Conservation (phyloP, 2,329 filamentous ascomycete species). For the Endocalyx cinctus region DNA sequence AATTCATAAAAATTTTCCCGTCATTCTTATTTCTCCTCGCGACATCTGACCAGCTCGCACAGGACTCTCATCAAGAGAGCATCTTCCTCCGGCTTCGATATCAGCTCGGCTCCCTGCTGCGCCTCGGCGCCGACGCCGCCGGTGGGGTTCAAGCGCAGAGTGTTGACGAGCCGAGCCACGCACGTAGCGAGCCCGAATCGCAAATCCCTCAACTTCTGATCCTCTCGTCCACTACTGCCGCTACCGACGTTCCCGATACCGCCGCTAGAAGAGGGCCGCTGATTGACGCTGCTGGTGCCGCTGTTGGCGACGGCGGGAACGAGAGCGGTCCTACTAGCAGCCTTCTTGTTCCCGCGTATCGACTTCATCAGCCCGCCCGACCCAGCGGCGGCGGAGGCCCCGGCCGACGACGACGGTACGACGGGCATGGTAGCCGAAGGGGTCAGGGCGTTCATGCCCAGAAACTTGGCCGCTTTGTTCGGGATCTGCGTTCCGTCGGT, state of each 20-base stretch:
- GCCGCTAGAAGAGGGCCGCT: not conserved
- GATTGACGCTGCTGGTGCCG: not conserved
- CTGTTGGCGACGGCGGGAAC: slow-evolving; percentile 11
- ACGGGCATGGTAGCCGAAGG: not conserved
- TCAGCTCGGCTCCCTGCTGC: slow-evolving; percentile 8
- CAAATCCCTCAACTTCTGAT: slow-evolving; percentile 31
- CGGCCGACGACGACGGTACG: slow-evolving; percentile 9
- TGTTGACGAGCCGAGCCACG: slow-evolving; percentile 46
- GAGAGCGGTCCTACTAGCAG: too few relatives aligned
- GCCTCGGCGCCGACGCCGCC: slow-evolving; percentile 5
- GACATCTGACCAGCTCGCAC: slow-evolving; percentile 37
- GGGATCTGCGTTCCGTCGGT: slow-evolving; percentile 20
- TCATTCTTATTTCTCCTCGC: slow-evolving; percentile 29
- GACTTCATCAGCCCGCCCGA: slow-evolving; percentile 15
- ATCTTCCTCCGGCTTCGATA: slow-evolving; percentile 24
- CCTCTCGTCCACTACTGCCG: slow-evolving; percentile 11
- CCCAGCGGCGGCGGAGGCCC: slow-evolving; percentile 4
- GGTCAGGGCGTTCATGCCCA: slow-evolving; percentile 46
- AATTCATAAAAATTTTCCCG: too few relatives aligned
- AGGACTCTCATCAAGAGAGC: slow-evolving; percentile 34
- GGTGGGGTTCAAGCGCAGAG: slow-evolving; percentile 30
- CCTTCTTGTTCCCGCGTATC: too few relatives aligned
- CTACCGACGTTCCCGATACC: too few relatives aligned
- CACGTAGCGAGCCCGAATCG: slow-evolving; percentile 47
- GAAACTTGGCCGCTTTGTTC: slow-evolving; percentile 45